These are phyloP conservation scores for Pichia sp. DNA, from an alignment of 1,139 yeast species.

Conservation along the genomic window DNA sequence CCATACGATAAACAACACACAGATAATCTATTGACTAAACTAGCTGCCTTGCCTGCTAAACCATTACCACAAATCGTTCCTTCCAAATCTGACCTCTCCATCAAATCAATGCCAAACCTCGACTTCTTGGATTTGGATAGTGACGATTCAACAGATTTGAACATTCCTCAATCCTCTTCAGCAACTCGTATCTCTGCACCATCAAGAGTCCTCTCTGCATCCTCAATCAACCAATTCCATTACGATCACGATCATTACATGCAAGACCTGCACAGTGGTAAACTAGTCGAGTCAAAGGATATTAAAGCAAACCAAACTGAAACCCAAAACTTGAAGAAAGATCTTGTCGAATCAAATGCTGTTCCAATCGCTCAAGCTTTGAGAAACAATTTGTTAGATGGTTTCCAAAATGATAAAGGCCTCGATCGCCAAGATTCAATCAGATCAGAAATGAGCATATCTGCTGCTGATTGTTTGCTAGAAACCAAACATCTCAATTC, in stretches of 20 bases:
- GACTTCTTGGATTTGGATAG: conserved; percentile 15
- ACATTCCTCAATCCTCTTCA: conserved; percentile 14
- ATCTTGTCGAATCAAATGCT: conserved; percentile 13
- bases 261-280: conserved; percentile 30
- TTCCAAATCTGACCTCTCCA: conserved; percentile 29
- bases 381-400: conserved; percentile 5
- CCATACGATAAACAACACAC: conserved; percentile 14
- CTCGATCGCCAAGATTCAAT: conserved; percentile 27
- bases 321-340: conserved; percentile 21
- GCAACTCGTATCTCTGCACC: conserved; percentile 9
- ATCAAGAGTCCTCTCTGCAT: background rate
- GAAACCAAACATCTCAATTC: conserved; percentile 26
- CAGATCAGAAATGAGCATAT: conserved; percentile 28
- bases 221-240: conserved; percentile 16
- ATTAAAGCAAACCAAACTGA: conserved; percentile 17
- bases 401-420: conserved; percentile 3
- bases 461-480: conserved; percentile 27
- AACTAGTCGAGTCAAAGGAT: conserved; percentile 24
- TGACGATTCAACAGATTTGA: conserved; percentile 21
- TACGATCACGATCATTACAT: conserved; percentile 34
- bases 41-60: conserved; percentile 13
- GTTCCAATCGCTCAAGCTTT: background rate
- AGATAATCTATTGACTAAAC: background rate
- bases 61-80: conserved; percentile 31
- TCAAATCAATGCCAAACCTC: conserved; percentile 33